Conservation (phyloP, 495 filamentous ascomycete species). For the Penicillium samsonianum region DNA sequence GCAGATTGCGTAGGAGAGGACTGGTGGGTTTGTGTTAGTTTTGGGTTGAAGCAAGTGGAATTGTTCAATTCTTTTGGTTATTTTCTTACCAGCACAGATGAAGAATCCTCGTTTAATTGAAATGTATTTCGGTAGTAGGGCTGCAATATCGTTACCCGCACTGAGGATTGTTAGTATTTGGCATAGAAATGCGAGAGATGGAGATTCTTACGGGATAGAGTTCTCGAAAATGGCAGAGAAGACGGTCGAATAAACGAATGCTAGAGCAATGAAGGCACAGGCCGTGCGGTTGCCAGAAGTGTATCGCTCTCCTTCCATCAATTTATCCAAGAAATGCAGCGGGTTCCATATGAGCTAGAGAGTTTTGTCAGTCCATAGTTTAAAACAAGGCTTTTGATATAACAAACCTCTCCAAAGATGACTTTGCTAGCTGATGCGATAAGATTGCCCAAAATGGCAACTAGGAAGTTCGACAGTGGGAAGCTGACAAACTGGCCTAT, state of each 20-base stretch:
- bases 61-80: background rate
- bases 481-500: slow-evolving; percentile 39
- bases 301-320: slow-evolving; percentile 34
- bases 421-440: slow-evolving; percentile 26
- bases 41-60: background rate
- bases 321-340: slow-evolving; percentile 24
- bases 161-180: slow-evolving; percentile 12
- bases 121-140: slow-evolving; percentile 33
- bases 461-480: slow-evolving; percentile 32
- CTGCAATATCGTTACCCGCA: slow-evolving; percentile 36
- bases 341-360: slow-evolving; percentile 33
- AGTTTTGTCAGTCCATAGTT: background rate
- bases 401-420: slow-evolving; percentile 27
- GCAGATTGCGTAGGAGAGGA: slow-evolving; percentile 35
- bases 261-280: slow-evolving; percentile 29
- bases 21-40: background rate
- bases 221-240: slow-evolving; percentile 35
- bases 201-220: slow-evolving; percentile 28
- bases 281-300: slow-evolving; percentile 26
- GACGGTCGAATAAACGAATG: slow-evolving; percentile 30
- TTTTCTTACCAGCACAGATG: slow-evolving; percentile 26
- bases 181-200: background rate
- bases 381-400: background rate
- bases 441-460: slow-evolving; percentile 27
- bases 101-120: slow-evolving; percentile 34